Base-by-base conservation (phyloP, 371 early-diverging fungal species). In the Mucor piriformis region DNA sequence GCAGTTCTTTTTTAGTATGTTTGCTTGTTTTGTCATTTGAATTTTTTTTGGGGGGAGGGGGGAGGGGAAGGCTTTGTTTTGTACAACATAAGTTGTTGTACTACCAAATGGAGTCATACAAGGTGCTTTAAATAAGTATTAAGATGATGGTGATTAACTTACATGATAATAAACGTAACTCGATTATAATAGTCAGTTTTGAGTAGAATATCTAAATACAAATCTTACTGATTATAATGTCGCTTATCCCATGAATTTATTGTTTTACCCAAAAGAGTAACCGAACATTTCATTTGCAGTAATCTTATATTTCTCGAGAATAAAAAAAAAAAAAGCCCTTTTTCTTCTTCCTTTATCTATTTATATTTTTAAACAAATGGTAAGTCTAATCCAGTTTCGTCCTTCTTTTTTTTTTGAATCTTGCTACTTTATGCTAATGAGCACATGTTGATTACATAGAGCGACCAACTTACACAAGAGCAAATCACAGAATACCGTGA, bases 401-500 rank as follows among this genome's bases (percentile, higher is more conserved):
- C 6, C 12, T 12, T 42, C 18, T 18, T 18, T 20, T 18, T 6
- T 18, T 20, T 18, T 2, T 42, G 18, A 18, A 18, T 18, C n/a
- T 6, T 18, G 8, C n/a, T n/a, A n/a, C n/a, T n/a, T n/a, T n/a
- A n/a, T 29, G 8, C 29, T 29, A 29, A 29, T 29, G 29, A 29
- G 8, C 29, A 29, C 8, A 8, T 4, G 29, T 8, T 29, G 1
- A 29, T 29, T 4, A 29, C 0, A 6, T 18, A 61, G 61, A 61
- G 61, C 40, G 77, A 77, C 50, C 75, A 77, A 75, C 72, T 81
- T 37, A 66, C 74, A 51, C 64, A 62, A n/a, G 81, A 81, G 37
- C 69, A 77, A 69, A 75, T 81, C 44, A 50, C 63, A n/a, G 80
- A 79, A 57, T 74, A 72, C 48, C 68, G 74, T 35, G 80, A 74